Conservation (phyloP, 2,329 filamentous ascomycete species). For the Aspergillus neoniger region DNA sequence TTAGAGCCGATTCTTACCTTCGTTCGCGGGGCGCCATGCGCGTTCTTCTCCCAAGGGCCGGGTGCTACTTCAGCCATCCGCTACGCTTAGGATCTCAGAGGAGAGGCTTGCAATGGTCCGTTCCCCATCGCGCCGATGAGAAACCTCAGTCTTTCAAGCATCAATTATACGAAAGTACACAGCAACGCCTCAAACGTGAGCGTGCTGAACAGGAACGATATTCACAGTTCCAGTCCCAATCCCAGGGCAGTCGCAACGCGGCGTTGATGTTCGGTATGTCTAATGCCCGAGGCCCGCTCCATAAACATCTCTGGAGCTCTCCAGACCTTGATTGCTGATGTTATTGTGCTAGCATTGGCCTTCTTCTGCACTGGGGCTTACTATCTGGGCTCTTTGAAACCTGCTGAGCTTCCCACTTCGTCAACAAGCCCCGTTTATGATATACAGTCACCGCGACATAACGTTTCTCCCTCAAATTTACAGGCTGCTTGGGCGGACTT, state of each 20-base stretch:
- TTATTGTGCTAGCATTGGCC: slow-evolving; percentile 47
- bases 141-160: slow-evolving; percentile 56
- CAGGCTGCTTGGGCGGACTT: slow-evolving; percentile 68
- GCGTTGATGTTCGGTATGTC: slow-evolving; percentile 40
- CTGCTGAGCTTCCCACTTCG: slow-evolving; percentile 48
- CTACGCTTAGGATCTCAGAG: slow-evolving; percentile 14
- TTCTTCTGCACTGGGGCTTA: slow-evolving; percentile 57
- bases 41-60: slow-evolving; percentile 15
- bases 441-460: slow-evolving; percentile 53
- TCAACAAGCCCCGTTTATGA: slow-evolving; percentile 60
- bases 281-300: neutral
- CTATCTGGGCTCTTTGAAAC: slow-evolving; percentile 55
- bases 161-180: slow-evolving; percentile 64
- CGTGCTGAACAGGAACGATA: slow-evolving; percentile 58
- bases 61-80: slow-evolving; percentile 1
- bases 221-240: slow-evolving; percentile 46
- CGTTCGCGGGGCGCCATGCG: slow-evolving; percentile 24
- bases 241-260: slow-evolving; percentile 40
- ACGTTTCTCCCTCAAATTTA: slow-evolving; percentile 58
- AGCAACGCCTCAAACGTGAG: slow-evolving; percentile 60
- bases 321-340: neutral
- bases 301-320: neutral
- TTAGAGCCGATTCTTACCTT: slow-evolving; percentile 19
- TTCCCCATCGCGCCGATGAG: slow-evolving; percentile 26
- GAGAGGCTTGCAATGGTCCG: slow-evolving; percentile 27